Conservation (phyloP, 257 asterid genomes). For the Solanum sitiens region DNA sequence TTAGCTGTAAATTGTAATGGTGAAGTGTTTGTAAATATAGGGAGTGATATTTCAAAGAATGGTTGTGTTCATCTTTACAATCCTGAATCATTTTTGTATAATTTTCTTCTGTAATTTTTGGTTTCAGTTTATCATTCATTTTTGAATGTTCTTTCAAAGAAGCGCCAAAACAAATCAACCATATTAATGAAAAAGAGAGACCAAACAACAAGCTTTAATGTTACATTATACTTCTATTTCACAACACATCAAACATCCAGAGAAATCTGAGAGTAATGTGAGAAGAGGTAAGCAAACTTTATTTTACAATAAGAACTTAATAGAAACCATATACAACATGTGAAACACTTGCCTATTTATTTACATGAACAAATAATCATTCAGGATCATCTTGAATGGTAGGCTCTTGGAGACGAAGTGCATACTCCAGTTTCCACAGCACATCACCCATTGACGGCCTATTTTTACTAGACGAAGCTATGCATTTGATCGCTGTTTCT, state of each 20-base stretch:
- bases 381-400: too few species aligned
- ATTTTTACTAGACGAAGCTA: rapidly evolving
- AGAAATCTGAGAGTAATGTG: too few species aligned
- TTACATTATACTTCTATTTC: background rate
- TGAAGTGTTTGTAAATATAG: background rate
- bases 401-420: background rate
- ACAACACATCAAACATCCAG: too few species aligned
- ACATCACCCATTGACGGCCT: background rate
- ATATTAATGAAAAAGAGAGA: background rate
- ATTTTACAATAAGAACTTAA: too few species aligned
- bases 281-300: too few species aligned
- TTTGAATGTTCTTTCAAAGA: background rate
- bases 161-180: background rate
- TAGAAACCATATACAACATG: too few species aligned
- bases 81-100: background rate
- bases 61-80: rapidly evolving
- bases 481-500: too few species aligned
- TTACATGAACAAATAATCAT: too few species aligned
- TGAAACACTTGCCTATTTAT: too few species aligned
- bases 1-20: background rate
- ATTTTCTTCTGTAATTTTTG: background rate
- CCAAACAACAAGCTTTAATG: background rate
- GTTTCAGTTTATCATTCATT: background rate
- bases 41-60: background rate
- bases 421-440: background rate